Evolutionary conservation across 345 rosid species (phyloP), one percentile per base, ranked within the genome.

Genomic region (Pistacia vera): DNA sequence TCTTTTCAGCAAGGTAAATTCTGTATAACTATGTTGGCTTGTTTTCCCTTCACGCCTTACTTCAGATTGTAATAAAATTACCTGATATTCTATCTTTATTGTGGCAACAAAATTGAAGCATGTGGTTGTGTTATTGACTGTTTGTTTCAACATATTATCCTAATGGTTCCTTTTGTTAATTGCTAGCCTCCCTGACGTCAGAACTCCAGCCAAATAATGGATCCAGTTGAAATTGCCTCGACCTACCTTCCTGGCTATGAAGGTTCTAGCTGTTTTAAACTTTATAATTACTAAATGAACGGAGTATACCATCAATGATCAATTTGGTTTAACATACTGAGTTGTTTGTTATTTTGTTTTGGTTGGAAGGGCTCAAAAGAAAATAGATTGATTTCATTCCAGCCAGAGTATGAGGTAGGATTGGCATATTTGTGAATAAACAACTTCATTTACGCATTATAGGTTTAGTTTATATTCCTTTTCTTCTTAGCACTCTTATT

Each of bases 281-380:
- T 66, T 11, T 17, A 4, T 55, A 66, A 44, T 48, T 62, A 61
- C n/a, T 38, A 20, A 65, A 38, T 66, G 69, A 12, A 73, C 4
- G 3, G 8, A 41, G 18, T 48, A 8, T 25, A 16, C 36, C 4
- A 38, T 74, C 22, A 22, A 25, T 72, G 63, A n/a, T 66, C 66
- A 44, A 52, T 73, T 48, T 54, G 18, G 65, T 78, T 67, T 70
- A 66, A 54, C 62, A 58, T 70, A 59, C 67, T 84, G 75, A 85
- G 63, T 77, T 83, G 61, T 77, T 82, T 74, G 63, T 81, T 83
- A 25, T 33, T 73, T 51, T 6, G 6, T 41, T 81, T 72, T 78
- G 83, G 82, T 77, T 81, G 75, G 57, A 84, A 96, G 99, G 93
- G 89, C 85, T 85, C 90, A 84, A 96, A 96, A 88, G 99, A 96